These are phyloP conservation scores for Cercophora sp. DNA, from an alignment of 495 filamentous ascomycete species.

Conservation along the genomic window DNA sequence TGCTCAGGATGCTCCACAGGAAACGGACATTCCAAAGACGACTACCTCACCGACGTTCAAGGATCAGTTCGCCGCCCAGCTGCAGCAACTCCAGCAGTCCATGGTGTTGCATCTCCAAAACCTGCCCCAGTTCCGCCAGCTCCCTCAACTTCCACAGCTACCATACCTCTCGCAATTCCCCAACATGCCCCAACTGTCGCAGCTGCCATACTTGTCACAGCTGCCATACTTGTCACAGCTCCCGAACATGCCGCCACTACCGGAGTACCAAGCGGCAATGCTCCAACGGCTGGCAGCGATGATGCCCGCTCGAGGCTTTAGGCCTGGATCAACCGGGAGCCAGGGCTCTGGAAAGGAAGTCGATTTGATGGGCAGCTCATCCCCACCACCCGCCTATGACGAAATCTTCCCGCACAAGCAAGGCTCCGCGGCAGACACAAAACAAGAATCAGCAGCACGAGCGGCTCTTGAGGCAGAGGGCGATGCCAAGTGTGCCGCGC, in stretches of 20 bases:
- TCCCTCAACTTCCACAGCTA: constrained; percentile 19
- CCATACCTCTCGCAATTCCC: no score
- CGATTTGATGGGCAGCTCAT: no score
- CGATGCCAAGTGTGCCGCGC: constrained; percentile 61
- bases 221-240: constrained; percentile 45
- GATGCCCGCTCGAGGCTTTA: constrained; percentile 47
- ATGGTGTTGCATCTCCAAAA: constrained; percentile 44
- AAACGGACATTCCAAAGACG: not conserved
- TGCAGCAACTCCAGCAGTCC: constrained; percentile 75
- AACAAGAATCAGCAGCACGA: constrained; percentile 57
- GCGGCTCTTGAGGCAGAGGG: constrained; percentile 63
- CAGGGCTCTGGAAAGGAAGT: no score
- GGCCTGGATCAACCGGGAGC: constrained; percentile 19
- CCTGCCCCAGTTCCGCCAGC: constrained; percentile 20
- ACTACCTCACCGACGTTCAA: constrained; percentile 37
- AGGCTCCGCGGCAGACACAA: constrained; percentile 41
- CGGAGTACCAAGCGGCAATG: constrained; percentile 66
- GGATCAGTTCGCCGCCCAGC: constrained; percentile 70
- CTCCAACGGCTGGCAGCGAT: constrained; percentile 71
- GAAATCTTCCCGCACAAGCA: constrained; percentile 62
- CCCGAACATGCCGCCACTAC: constrained; percentile 35
- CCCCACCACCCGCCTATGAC: constrained; percentile 71
- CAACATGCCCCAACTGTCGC: constrained; percentile 18
- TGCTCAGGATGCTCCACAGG: not conserved
- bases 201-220: constrained; percentile 23